Conservation (phyloP, 345 rosid genomes). For the Eucalyptus erythrocorys region DNA sequence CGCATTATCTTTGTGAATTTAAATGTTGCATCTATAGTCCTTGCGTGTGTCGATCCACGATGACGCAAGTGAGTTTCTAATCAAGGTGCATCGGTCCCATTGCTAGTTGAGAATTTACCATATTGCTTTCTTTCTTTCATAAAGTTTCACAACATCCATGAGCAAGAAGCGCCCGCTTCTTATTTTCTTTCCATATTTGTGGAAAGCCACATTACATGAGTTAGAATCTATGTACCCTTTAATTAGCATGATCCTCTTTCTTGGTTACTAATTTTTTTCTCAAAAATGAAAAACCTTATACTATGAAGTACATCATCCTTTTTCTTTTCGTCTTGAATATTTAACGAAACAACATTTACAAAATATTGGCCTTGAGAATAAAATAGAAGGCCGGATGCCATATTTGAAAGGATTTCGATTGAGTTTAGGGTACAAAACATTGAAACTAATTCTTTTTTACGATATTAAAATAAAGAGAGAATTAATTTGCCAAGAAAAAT, state of each 20-base stretch:
- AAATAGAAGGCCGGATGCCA: rapidly evolving
- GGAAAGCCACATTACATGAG: rapidly evolving
- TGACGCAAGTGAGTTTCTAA: too few relatives aligned
- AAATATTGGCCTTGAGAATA: not conserved
- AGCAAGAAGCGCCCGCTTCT: too few relatives aligned
- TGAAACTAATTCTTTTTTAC: not conserved
- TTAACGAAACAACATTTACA: rapidly evolving
- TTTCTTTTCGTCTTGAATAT: too few relatives aligned
- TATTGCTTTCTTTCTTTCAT: not conserved
- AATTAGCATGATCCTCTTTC: too few relatives aligned
- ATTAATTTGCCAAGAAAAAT: not conserved
- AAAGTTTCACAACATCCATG: not conserved
- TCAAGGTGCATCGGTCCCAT: rapidly evolving
- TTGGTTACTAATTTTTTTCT: too few relatives aligned
- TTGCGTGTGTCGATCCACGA: rapidly evolving
- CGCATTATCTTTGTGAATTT: not conserved
- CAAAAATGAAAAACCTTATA: too few relatives aligned
- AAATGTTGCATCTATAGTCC: not conserved
- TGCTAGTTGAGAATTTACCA: too few relatives aligned
- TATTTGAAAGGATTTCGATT: not conserved
- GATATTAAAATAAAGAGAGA: not conserved
- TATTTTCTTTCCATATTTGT: too few relatives aligned
- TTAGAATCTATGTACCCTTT: too few relatives aligned
- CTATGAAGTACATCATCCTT: not conserved
- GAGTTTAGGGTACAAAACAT: not conserved